Conservation (phyloP, 2,329 filamentous ascomycete species). For the Lachnellula arida region DNA sequence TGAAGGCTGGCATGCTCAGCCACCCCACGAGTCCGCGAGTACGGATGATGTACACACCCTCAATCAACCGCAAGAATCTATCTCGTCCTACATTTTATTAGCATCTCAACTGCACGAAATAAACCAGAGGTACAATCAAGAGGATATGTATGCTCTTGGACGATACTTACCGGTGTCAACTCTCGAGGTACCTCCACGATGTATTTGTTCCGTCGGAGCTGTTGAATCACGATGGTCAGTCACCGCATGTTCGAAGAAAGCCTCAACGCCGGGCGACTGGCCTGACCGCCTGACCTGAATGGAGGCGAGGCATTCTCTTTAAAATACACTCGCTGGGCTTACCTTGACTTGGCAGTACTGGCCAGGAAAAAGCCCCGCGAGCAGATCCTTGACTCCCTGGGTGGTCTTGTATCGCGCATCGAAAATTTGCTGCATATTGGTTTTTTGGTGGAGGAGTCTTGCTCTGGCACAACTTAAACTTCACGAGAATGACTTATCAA, state of each 20-base stretch:
- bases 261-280: not conserved
- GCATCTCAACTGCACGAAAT: not conserved
- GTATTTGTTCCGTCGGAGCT: constrained; percentile 6
- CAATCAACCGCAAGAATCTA: constrained; percentile 1
- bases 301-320: not conserved
- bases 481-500: not conserved
- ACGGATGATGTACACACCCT: not conserved
- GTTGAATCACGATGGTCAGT: not conserved
- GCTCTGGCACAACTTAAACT: not conserved
- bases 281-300: not conserved
- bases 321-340: not conserved
- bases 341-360: not conserved
- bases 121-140: not conserved
- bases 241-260: not conserved
- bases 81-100: constrained; percentile 4
- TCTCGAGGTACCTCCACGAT: constrained; percentile 5
- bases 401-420: constrained; percentile 1
- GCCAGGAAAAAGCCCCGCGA: constrained; percentile 7
- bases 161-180: constrained; percentile 7
- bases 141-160: not conserved
- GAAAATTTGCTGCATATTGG: constrained; percentile 3
- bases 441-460: not conserved
- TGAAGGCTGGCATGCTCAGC: not conserved
- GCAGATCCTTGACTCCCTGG: not conserved
- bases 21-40: not conserved